Base-by-base conservation (phyloP, 371 early-diverging fungal species). In the Mortierella sp. region DNA sequence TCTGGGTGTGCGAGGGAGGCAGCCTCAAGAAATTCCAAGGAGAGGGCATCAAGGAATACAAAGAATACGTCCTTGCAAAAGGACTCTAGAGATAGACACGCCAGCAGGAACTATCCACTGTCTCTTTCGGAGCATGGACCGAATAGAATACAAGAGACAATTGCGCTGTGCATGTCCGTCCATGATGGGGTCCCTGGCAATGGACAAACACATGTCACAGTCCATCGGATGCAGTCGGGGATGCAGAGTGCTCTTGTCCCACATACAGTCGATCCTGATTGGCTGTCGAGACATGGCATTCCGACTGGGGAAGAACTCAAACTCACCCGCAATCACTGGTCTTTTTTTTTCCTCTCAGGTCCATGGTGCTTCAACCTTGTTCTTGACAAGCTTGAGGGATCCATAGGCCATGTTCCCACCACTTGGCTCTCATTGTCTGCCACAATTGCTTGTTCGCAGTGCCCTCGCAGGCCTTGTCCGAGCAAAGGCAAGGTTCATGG, bases 1-100 rank as follows among this genome's bases (percentile, higher is more conserved):
- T 99, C 68, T 98, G 95, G 94, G 91, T 97, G 43, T 98, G 98
- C 84, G 97, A 98, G 78, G 86, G 91, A 70, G 90, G 90, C 28
- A 81, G 85, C 55, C 91, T 95, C 61, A 81, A 81, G 48, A 87
- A 86, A 58, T 94, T 91, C 82, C 82, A 89, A 53, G 97, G 95
- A 30, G 83, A 89, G 45, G 78, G 72, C 46, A 98, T 98, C 72
- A 84, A 84, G 58, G 88, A 89, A 64, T 98, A 98, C 90, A 97
- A 97, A 90, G 89, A 91, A 68, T 76, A 65, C 31, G 53, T 76
- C 41, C 67, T 76, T 42, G 45, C 56, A 12, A 76, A 76, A 48
- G 76, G 70, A 16, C 30, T 70, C 6, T 70, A 70, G 43, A 48
- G 16, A 6, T 12, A 42, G 42, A 42, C 42, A 6, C 42, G 3